phyloP scores from a whole-genome alignment of 768 basidiomycete species.

The Mycena metata region DNA sequence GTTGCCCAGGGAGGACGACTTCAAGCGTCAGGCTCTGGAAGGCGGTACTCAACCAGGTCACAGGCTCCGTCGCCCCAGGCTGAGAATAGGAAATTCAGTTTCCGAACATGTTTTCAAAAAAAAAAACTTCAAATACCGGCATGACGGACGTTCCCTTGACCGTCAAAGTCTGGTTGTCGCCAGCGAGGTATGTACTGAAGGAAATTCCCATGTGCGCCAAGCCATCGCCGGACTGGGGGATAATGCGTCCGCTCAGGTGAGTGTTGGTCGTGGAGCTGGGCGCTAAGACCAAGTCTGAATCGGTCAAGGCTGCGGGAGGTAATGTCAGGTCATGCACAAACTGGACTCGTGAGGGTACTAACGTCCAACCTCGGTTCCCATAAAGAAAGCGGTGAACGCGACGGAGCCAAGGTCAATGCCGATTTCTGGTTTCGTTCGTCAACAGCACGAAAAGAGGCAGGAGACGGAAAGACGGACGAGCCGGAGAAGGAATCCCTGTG shows the following conservation, averaged over 20 bases:
- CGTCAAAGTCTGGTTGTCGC: constrained; percentile 71
- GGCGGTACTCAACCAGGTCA: constrained; percentile 77
- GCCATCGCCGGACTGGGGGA: constrained; percentile 70
- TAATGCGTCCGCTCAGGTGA: constrained; percentile 73
- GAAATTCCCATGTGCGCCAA: constrained; percentile 68
- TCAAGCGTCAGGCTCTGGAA: constrained; percentile 75
- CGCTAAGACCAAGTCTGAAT: constrained; percentile 62
- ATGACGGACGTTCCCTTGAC: constrained; percentile 73
- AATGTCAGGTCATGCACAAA: constrained; percentile 8
- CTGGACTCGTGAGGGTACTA: constrained; percentile 44
- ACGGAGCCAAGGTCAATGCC: constrained; percentile 79
- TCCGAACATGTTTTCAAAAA: neutral
- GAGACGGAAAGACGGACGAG: constrained; percentile 59
- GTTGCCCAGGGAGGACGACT: constrained; percentile 74
- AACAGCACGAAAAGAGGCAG: constrained; percentile 17
- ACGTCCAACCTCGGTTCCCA: constrained; percentile 72
- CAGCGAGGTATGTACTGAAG: constrained; percentile 77
- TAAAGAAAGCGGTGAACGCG: constrained; percentile 72
- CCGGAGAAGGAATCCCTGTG: constrained; percentile 72
- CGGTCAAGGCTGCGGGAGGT: constrained; percentile 63
- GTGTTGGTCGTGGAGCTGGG: constrained; percentile 61
- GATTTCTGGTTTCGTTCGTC: constrained; percentile 59
- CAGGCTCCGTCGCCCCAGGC: constrained; percentile 61
- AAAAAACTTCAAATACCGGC: constrained; percentile 46
- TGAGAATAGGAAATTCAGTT: constrained; percentile 3